These are phyloP conservation scores for Moringa oleifera DNA, from an alignment of 345 rosid species.

Conservation along the genomic window DNA sequence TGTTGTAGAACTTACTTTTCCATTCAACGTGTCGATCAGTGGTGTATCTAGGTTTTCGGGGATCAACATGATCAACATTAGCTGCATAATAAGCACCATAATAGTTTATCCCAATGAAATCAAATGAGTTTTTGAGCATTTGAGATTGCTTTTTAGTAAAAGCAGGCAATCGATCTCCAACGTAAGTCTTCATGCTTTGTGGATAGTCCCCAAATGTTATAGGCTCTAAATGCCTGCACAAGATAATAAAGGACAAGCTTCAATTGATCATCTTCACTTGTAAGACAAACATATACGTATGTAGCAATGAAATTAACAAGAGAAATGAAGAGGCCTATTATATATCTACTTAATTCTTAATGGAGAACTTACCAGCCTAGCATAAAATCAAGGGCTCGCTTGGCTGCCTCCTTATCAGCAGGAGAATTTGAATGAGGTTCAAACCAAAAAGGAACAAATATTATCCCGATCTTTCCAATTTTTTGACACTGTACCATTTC, in stretches of 20 bases:
- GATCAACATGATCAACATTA: too few species aligned
- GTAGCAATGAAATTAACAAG: too few species aligned
- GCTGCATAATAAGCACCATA: too few species aligned
- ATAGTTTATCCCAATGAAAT: not conserved
- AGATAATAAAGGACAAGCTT: too few species aligned
- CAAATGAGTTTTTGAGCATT: not conserved
- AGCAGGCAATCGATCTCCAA: conserved; percentile 5
- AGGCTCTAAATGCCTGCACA: conserved; percentile 33
- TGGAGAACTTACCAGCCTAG: not conserved
- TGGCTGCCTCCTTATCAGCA: conserved; percentile 1
- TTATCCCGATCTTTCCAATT: not conserved
- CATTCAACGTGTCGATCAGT: too few species aligned
- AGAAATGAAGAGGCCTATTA: too few species aligned
- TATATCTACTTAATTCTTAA: too few species aligned
- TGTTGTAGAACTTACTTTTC: too few species aligned
- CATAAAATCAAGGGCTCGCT: not conserved
- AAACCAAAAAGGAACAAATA: not conserved
- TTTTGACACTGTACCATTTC: not conserved
- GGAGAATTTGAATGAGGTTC: not conserved
- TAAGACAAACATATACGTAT: too few species aligned
- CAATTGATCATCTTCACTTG: too few species aligned
- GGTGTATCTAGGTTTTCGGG: too few species aligned
- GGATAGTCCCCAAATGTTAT: conserved; percentile 41
- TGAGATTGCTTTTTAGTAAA: conserved; percentile 17
- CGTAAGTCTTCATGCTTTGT: conserved; percentile 26